phyloP scores from a whole-genome alignment of 2,329 filamentous ascomycete species.

The Ophiostoma pallidulum region DNA sequence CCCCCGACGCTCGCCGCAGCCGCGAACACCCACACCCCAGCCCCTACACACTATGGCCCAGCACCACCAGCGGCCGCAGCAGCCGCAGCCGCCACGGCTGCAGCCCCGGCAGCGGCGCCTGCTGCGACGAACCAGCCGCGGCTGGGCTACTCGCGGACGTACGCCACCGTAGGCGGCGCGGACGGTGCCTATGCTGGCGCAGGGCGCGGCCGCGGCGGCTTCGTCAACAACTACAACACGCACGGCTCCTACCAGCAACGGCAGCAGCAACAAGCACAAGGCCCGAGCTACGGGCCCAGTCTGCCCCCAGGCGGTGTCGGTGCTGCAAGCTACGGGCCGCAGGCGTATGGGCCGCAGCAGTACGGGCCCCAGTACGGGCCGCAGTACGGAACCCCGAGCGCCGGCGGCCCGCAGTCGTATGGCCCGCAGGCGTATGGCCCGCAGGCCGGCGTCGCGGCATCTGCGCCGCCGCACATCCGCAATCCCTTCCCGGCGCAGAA shows the following conservation, averaged over 20 bases:
- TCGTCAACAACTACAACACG: slow-evolving; percentile 13
- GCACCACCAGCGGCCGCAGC: neutral
- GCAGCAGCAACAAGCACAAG: slow-evolving; percentile 20
- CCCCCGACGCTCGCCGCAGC: neutral
- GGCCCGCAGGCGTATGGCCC: slow-evolving; percentile 23
- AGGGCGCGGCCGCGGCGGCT: slow-evolving; percentile 13
- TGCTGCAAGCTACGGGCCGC: slow-evolving; percentile 22
- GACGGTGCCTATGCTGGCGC: slow-evolving; percentile 15
- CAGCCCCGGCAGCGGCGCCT: slow-evolving; percentile 14
- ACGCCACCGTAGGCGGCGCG: slow-evolving; percentile 28
- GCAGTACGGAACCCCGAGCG: neutral
- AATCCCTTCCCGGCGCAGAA: slow-evolving; percentile 70
- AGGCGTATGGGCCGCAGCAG: neutral
- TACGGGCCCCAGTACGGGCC: slow-evolving; percentile 5
- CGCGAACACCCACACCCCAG: no score
- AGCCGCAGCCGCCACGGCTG: no score
- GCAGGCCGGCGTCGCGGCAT: slow-evolving; percentile 29
- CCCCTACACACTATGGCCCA: neutral
- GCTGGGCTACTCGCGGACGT: slow-evolving; percentile 21
- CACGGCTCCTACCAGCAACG: slow-evolving; percentile 14
- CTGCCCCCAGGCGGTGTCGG: neutral
- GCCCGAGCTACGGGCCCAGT: slow-evolving; percentile 11
- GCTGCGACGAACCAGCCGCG: slow-evolving; percentile 21
- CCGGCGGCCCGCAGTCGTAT: slow-evolving; percentile 15
- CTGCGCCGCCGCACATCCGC: slow-evolving; percentile 57